phyloP scores from a whole-genome alignment of 169 alveolate genomes.

The Amoebophrya sp. region DNA sequence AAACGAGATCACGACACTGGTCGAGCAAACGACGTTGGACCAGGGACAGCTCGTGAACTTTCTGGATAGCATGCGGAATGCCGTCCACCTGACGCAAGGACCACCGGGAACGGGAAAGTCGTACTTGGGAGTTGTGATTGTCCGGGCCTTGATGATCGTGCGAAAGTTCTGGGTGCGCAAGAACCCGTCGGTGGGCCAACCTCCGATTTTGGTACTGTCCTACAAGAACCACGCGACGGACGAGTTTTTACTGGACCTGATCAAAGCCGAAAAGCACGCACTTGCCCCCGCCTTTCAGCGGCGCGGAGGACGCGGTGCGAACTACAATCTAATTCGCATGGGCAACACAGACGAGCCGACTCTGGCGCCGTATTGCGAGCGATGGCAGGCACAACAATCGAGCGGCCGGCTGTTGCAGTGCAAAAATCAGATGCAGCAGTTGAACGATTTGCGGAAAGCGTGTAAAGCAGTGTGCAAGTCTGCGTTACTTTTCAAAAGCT shows the following conservation, averaged over 20 bases:
- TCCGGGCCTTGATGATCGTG: conserved; percentile 34
- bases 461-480: background rate
- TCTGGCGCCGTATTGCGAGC: background rate
- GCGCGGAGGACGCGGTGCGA: background rate
- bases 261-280: no score
- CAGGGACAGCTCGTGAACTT: conserved; percentile 38
- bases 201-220: conserved; percentile 35
- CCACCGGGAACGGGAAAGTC: conserved; percentile 43
- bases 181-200: conserved; percentile 36
- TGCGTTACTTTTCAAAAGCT: background rate
- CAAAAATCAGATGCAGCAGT: background rate
- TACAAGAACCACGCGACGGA: conserved; percentile 42
- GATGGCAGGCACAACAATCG: no score
- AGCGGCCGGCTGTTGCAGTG: background rate
- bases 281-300: background rate
- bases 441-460: background rate
- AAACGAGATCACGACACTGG: background rate
- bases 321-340: background rate
- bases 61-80: conserved; percentile 37
- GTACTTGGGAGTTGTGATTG: conserved; percentile 39
- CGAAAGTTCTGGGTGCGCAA: conserved; percentile 21
- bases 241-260: conserved; percentile 26
- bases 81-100: conserved; percentile 41
- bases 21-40: conserved; percentile 32
- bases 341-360: background rate